Evolutionary conservation across 129 eudicot genomes (phyloP).

Genomic region (Chrysanthemum seticuspe): DNA sequence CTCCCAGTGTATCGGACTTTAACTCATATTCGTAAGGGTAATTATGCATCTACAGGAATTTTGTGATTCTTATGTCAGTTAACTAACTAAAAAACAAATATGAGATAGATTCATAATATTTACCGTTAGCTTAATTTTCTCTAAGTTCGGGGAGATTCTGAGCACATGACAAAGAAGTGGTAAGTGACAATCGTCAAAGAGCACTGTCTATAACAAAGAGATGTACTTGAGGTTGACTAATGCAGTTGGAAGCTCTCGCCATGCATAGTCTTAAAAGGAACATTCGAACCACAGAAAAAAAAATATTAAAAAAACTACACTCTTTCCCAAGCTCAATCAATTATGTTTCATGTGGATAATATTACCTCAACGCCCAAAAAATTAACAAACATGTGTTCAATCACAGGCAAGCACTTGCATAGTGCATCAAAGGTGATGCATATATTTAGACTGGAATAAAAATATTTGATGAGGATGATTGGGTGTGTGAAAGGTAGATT

Average conservation of each 20-base stretch:
- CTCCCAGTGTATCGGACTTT: neutral
- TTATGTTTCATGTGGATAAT: neutral
- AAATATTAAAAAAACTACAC: neutral
- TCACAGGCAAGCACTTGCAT: slow-evolving; percentile 12
- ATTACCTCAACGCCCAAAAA: neutral
- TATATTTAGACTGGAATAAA: too few relatives aligned
- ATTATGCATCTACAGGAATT: neutral
- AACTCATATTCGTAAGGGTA: neutral
- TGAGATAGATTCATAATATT: neutral
- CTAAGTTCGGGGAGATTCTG: slow-evolving; percentile 10
- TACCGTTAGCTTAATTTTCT: slow-evolving; percentile 18
- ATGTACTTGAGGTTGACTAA: slow-evolving; percentile 17
- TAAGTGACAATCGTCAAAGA: neutral
- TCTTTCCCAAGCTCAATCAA: neutral
- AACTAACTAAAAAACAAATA: neutral
- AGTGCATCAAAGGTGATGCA: neutral
- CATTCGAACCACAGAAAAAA: slow-evolving; percentile 8
- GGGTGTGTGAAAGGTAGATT: neutral
- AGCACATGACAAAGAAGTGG: neutral
- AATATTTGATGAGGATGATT: too few relatives aligned
- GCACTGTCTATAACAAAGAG: neutral
- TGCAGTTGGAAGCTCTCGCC: slow-evolving; percentile 11
- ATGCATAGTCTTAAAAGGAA: neutral
- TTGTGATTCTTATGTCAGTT: neutral
- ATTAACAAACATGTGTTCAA: neutral